Evolutionary conservation across 78 protist species (phyloP).

Genomic region (Tieghemostelium lacteum): DNA sequence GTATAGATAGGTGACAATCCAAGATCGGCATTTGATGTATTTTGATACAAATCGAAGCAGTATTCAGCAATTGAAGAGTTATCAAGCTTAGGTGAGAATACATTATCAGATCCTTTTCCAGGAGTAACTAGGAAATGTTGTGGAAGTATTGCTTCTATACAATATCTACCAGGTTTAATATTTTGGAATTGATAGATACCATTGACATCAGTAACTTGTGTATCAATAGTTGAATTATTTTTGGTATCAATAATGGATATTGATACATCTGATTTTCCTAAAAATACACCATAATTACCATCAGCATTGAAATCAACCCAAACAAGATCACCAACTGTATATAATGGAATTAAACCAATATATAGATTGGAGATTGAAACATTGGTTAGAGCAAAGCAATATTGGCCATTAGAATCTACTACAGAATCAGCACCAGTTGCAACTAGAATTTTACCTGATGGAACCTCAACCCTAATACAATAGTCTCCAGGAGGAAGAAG

Average conservation of each 20-base stretch:
- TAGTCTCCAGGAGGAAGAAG: conserved; percentile 7
- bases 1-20: conserved; percentile 4
- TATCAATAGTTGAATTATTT: not conserved
- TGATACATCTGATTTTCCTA: not conserved
- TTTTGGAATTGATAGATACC: conserved; percentile 8
- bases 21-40: not conserved
- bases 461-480: not conserved
- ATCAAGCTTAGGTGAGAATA: too few relatives aligned
- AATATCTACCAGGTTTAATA: conserved; percentile 11
- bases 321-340: conserved; percentile 22
- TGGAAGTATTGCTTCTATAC: not conserved
- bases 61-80: not conserved
- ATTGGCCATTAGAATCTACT: not conserved
- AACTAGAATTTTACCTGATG: not conserved
- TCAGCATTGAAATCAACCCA: conserved; percentile 18
- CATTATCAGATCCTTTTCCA: not conserved
- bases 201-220: not conserved
- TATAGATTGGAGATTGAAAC: too few relatives aligned
- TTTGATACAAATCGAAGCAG: not conserved
- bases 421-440: not conserved
- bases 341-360: conserved; percentile 37
- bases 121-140: not conserved
- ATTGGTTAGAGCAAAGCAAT: not conserved
- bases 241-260: not conserved
- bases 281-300: not conserved